These are phyloP conservation scores for Marasmius oreades DNA, from an alignment of 1,284 basidiomycete species.

Conservation along the genomic window DNA sequence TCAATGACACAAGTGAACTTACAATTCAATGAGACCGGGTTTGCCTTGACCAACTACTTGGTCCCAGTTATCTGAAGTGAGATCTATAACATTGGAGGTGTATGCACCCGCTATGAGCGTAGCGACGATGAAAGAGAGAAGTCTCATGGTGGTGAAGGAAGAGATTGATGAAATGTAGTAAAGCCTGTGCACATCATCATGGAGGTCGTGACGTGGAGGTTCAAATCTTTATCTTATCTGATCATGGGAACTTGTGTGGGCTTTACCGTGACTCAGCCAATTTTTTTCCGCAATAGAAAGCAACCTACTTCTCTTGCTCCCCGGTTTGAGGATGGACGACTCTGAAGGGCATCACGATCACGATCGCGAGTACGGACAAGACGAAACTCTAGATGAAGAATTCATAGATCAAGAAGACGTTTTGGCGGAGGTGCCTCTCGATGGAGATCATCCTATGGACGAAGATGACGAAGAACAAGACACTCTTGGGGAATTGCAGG, in stretches of 20 bases:
- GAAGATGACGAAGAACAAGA: constrained; percentile 58
- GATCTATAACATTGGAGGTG: constrained; percentile 83
- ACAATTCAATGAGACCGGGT: constrained; percentile 89
- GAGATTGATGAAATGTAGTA: constrained; percentile 3
- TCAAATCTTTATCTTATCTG: too few relatives aligned
- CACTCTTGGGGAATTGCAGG: constrained; percentile 34
- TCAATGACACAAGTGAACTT: too few relatives aligned
- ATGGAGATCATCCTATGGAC: constrained; percentile 73
- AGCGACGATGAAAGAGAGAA: constrained; percentile 56
- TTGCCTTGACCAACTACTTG: constrained; percentile 70
- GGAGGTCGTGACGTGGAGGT: not conserved
- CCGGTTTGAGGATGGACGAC: constrained; percentile 7
- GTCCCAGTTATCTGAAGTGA: constrained; percentile 77
- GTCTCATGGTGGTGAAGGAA: constrained; percentile 49
- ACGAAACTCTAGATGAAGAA: constrained; percentile 42
- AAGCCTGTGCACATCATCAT: not conserved
- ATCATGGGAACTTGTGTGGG: too few relatives aligned
- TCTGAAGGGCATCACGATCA: constrained; percentile 20
- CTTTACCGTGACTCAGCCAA: not conserved
- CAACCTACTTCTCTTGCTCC: not conserved
- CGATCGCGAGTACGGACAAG: constrained; percentile 31
- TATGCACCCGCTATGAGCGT: constrained; percentile 52
- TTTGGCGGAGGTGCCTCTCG: constrained; percentile 60
- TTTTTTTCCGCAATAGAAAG: constrained; percentile 2
- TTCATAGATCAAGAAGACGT: constrained; percentile 65